phyloP scores from a whole-genome alignment of 2,329 filamentous ascomycete species.

The Aspergillus alliaceus region DNA sequence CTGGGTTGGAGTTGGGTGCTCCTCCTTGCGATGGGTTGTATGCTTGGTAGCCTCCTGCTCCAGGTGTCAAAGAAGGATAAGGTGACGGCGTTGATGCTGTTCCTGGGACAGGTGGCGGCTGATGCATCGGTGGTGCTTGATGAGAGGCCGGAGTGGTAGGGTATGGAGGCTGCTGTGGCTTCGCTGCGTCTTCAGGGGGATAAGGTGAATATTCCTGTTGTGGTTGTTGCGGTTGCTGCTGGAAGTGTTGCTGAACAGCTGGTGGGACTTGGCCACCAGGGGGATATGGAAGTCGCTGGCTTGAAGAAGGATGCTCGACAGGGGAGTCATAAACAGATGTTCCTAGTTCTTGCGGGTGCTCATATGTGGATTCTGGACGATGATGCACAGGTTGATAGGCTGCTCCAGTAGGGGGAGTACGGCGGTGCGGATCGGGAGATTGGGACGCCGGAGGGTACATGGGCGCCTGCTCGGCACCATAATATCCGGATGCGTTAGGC shows the following conservation, averaged over 20 bases:
- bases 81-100: constrained; percentile 29
- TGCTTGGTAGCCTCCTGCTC: constrained; percentile 33
- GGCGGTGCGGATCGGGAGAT: constrained; percentile 42
- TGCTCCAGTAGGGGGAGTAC: constrained; percentile 33
- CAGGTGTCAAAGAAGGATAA: constrained; percentile 34
- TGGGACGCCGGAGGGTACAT: constrained; percentile 41
- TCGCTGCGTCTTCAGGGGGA: constrained; percentile 34
- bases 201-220: constrained; percentile 45
- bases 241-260: constrained; percentile 31
- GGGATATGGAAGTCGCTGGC: constrained; percentile 36
- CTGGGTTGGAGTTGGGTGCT: constrained; percentile 35
- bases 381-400: constrained; percentile 48
- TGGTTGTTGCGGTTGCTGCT: constrained; percentile 29
- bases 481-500: constrained; percentile 59
- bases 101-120: constrained; percentile 37
- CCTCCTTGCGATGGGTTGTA: constrained; percentile 37
- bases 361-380: constrained; percentile 67
- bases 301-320: constrained; percentile 44
- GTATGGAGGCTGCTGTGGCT: constrained; percentile 34
- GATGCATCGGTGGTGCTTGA: constrained; percentile 33
- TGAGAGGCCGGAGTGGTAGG: constrained; percentile 29
- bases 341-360: constrained; percentile 73
- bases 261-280: constrained; percentile 26
- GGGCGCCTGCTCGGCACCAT: constrained; percentile 57
- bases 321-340: constrained; percentile 77